Evolutionary conservation across 257 asterid species (phyloP), one percentile per base, ranked within the genome.

Genomic region (Solanum acaule): DNA sequence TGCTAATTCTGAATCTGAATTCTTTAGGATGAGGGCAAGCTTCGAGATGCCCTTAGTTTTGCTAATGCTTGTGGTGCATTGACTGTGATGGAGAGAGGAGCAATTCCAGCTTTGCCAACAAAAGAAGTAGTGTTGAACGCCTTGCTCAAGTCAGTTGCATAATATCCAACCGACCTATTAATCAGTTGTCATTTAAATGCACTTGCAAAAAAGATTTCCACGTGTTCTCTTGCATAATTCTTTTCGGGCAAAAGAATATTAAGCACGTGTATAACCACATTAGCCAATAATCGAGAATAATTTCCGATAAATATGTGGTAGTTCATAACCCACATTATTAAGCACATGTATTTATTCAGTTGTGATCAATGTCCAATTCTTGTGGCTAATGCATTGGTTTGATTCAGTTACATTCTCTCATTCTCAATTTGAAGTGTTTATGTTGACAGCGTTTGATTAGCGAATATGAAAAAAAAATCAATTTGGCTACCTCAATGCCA

Each of bases 11-110:
- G 22, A 87, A 29, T 83, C 84, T 70, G 29, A 25, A 44, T 68
- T 65, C 78, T 76, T 49, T 92, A 97, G 98, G 94, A 95, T 56
- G 99, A 97, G 93, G 90, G 71, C n/a, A 93, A 92, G 42, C 91
- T 97, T 86, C 90, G 94, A 90, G 98, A 96, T 40, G 97, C 98
- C 79, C 94, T 97, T 87, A 90, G 92, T 75, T 97, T 97, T 84
- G 98, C 98, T 20, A 97, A 97, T 89, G 98, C 94, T 40, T 96
- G 98, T 84, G 99, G 99, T 27, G 99, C 98, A 77, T 90, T 97
- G 90, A 96, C 99, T 31, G 98, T 97, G 89, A 97, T 87, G 38
- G 99, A 96, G 89, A 92, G 99, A 92, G 98, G 98, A 18, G 98
- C 99, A 52, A 97, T 97, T 92, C 99, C 99, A 4, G 98, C 99